A percentile compares a stretch with the other conserved stretches of the same genome.
These are phyloP conservation scores for Cenchrus fungigraminus DNA, from an alignment of 176 grass and related monocot species.

Conservation along the genomic window DNA sequence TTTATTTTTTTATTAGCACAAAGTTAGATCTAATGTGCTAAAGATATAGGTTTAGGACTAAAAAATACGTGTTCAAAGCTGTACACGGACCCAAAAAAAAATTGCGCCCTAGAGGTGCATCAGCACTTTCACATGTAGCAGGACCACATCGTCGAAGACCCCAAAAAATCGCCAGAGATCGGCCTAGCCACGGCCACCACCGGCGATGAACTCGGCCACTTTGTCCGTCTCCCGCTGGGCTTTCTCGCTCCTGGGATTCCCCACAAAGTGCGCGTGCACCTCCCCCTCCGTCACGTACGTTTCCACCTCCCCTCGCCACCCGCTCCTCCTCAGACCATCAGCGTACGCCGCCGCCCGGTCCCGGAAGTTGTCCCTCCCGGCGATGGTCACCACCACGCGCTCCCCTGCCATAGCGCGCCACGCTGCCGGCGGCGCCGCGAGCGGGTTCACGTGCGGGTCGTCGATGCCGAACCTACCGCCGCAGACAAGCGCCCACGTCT, in stretches of 20 bases:
- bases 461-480: conserved; percentile 45
- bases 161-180: background rate
- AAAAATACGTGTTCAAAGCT: background rate
- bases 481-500: conserved; percentile 55
- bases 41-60: background rate
- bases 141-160: background rate
- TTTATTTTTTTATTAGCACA: background rate
- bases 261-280: conserved; percentile 52
- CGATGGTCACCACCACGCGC: background rate
- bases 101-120: no score
- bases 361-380: background rate
- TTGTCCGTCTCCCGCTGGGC: conserved; percentile 41
- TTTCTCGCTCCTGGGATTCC: conserved; percentile 34
- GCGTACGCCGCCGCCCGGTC: conserved; percentile 37
- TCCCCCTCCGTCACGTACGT: conserved; percentile 53
- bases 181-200: background rate
- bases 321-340: conserved; percentile 42
- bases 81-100: background rate
- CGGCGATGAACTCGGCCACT: conserved; percentile 43
- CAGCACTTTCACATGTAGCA: background rate
- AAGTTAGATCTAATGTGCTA: background rate
- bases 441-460: conserved; percentile 46
- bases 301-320: conserved; percentile 48
- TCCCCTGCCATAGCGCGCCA: background rate
- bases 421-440: conserved; percentile 25